Evolutionary conservation across 257 asterid species (phyloP).

Genomic region (Nicotiana paniculata): DNA sequence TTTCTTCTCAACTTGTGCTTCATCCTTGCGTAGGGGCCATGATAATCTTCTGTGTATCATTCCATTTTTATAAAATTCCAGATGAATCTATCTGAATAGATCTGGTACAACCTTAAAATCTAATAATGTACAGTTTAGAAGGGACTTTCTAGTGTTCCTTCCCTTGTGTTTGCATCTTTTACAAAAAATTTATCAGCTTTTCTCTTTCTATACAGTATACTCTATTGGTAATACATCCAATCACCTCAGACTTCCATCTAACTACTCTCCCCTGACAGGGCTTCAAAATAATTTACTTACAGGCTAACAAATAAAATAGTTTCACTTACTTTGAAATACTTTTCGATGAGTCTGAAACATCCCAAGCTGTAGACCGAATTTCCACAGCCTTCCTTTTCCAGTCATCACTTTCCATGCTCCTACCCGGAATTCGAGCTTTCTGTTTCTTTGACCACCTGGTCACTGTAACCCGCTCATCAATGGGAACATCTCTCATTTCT

Average conservation of each 20-base stretch:
- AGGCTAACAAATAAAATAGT: not conserved
- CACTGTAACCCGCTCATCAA: constrained; percentile 77
- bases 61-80: not conserved
- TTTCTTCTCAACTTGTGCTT: not conserved
- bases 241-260: not conserved
- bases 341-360: constrained; percentile 53
- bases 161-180: not conserved
- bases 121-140: not conserved
- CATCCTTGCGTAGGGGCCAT: not conserved
- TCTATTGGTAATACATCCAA: not conserved
- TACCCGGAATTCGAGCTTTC: constrained; percentile 29
- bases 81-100: not conserved
- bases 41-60: not conserved
- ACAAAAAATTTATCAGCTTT: not conserved
- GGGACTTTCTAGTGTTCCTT: not conserved
- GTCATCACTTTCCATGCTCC: constrained; percentile 43
- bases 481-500: constrained; percentile 69
- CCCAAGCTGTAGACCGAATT: constrained; percentile 53
- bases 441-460: constrained; percentile 90
- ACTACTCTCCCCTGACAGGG: not conserved
- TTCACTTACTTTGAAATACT: constrained; percentile 57
- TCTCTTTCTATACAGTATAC: not conserved
- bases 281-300: not conserved
- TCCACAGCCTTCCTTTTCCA: constrained; percentile 64
- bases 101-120: not conserved